Conservation (phyloP, 305 asterid genomes). For the Fraxinus latifolia region DNA sequence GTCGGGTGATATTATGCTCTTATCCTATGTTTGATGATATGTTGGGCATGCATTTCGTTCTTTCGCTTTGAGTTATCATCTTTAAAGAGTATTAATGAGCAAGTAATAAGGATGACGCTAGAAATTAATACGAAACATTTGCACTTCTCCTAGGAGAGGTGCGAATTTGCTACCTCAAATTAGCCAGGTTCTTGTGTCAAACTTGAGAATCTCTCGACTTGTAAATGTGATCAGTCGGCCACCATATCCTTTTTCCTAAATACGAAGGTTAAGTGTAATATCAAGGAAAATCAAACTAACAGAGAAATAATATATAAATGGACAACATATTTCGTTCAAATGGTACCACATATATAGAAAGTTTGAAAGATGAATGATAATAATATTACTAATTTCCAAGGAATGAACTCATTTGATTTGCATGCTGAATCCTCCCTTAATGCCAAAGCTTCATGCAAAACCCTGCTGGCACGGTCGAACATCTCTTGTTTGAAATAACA, state of each 20-base stretch:
- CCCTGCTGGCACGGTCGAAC: constrained; percentile 51
- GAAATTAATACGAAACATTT: not conserved
- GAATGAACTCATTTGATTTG: constrained; percentile 23
- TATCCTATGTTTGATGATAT: not conserved
- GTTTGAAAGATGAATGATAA: constrained; percentile 25
- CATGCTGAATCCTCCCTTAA: constrained; percentile 28
- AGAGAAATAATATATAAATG: constrained; percentile 10
- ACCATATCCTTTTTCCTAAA: not conserved
- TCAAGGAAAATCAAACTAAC: not conserved
- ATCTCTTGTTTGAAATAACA: constrained; percentile 52
- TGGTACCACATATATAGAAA: constrained; percentile 7
- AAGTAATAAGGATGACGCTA: not conserved
- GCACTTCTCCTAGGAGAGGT: no score
- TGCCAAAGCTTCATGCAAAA: constrained; percentile 92
- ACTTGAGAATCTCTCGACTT: not conserved
- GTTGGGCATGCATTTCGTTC: not conserved
- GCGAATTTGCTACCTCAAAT: no score
- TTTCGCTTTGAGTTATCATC: not conserved
- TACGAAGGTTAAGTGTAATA: not conserved
- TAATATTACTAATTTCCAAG: constrained; percentile 22
- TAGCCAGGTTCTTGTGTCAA: not conserved
- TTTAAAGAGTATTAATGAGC: not conserved
- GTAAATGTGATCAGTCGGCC: not conserved
- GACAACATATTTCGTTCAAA: not conserved
- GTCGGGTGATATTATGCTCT: not conserved